Evolutionary conservation across 306 rosid species (phyloP).

Genomic region (Senna siamea): DNA sequence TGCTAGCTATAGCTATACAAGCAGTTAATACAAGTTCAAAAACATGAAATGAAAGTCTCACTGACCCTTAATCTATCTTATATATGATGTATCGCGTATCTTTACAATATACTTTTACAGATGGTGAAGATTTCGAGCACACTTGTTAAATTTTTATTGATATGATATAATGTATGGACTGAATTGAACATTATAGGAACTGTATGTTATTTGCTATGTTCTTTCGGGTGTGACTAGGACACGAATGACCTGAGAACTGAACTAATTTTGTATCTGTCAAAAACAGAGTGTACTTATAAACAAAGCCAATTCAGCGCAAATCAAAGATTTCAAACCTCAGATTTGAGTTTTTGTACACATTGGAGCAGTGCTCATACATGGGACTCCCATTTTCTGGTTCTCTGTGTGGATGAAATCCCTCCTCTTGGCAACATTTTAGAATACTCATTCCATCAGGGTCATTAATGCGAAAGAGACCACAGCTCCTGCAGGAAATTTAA

Average conservation of each 20-base stretch:
- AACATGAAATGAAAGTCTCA: too few species aligned
- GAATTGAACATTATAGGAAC: background rate
- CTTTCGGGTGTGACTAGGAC: slow-evolving; percentile 20
- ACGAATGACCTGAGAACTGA: background rate
- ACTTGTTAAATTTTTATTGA: too few species aligned
- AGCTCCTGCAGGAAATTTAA: slow-evolving; percentile 52
- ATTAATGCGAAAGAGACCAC: slow-evolving; percentile 69
- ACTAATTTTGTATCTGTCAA: slow-evolving; percentile 5
- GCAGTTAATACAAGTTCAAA: too few species aligned
- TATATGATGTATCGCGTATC: too few species aligned
- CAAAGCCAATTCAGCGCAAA: slow-evolving; percentile 56
- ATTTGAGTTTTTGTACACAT: slow-evolving; percentile 73
- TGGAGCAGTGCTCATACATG: slow-evolving; percentile 67
- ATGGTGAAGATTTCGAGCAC: too few species aligned
- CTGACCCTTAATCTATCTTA: too few species aligned
- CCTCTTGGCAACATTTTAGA: slow-evolving; percentile 60
- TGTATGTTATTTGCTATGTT: slow-evolving; percentile 5
- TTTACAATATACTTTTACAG: too few species aligned
- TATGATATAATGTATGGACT: too few species aligned
- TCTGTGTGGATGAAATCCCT: slow-evolving; percentile 71
- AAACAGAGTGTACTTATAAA: background rate
- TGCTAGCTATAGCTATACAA: too few species aligned
- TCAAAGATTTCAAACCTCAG: slow-evolving; percentile 84
- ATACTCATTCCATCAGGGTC: slow-evolving; percentile 78
- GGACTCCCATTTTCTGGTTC: slow-evolving; percentile 67